These are phyloP conservation scores for Homolaphlyctis polyrhiza DNA, from an alignment of 371 early-diverging fungal genomes.

Conservation along the genomic window DNA sequence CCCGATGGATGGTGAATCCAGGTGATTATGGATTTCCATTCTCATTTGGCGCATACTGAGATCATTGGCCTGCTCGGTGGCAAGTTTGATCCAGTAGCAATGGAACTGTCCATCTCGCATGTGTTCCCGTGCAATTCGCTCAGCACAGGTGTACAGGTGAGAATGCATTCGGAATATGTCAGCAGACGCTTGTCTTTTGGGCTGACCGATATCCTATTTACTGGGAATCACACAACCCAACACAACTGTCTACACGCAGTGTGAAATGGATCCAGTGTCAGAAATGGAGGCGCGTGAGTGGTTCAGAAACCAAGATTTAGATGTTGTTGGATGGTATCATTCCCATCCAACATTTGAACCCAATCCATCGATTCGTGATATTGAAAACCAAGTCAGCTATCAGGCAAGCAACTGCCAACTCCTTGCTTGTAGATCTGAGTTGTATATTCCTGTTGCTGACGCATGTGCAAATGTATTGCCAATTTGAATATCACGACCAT, in stretches of 20 bases:
- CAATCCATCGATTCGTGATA: constrained; percentile 35
- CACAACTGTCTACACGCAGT: too few species aligned
- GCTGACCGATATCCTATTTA: too few species aligned
- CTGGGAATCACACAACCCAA: too few species aligned
- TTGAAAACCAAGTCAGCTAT: constrained; percentile 41
- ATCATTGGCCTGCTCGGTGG: constrained; percentile 48
- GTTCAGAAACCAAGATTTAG: constrained; percentile 19
- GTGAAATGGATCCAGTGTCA: constrained; percentile 43
- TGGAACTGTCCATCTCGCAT: constrained; percentile 41
- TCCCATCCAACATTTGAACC: constrained; percentile 47
- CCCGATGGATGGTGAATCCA: neutral
- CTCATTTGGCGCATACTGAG: constrained; percentile 43
- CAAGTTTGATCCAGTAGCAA: constrained; percentile 39
- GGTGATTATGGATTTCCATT: constrained; percentile 55
- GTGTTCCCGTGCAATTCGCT: constrained; percentile 67
- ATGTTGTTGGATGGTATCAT: constrained; percentile 50
- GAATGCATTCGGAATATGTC: neutral
- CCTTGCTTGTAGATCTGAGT: constrained; percentile 4
- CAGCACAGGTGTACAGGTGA: constrained; percentile 67
- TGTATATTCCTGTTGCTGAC: neutral
- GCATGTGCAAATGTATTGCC: neutral
- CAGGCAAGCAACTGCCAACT: constrained; percentile 16
- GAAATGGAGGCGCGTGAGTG: constrained; percentile 36
- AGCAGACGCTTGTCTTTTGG: constrained; percentile 4
- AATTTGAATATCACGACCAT: neutral